Conservation (phyloP, 352 stramenopile genomes). For the Phytophthora sansomeana region DNA sequence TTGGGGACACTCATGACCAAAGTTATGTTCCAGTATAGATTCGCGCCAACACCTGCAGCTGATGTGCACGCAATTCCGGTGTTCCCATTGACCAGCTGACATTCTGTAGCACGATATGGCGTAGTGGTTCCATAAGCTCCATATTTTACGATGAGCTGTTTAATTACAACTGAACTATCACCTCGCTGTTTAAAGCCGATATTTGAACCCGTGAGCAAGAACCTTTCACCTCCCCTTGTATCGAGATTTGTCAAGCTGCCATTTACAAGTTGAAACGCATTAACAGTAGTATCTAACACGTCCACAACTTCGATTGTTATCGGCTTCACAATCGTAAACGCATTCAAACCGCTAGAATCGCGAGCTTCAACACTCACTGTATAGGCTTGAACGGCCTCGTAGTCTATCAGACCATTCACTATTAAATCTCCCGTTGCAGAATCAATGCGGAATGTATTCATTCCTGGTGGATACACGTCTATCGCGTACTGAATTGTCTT, state of each 20-base stretch:
- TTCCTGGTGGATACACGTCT: constrained; percentile 39
- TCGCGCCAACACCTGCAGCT: constrained; percentile 43
- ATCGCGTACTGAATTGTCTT: constrained; percentile 47
- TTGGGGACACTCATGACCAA: constrained; percentile 50
- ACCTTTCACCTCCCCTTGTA: constrained; percentile 45
- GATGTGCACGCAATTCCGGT: constrained; percentile 51
- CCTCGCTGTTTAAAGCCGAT: constrained; percentile 66
- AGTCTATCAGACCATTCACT: constrained; percentile 48
- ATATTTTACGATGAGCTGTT: constrained; percentile 53
- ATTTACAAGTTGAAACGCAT: constrained; percentile 18
- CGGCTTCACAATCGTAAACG: constrained; percentile 19
- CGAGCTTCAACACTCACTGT: constrained; percentile 42
- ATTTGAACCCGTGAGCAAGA: constrained; percentile 56
- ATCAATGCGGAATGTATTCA: constrained; percentile 45
- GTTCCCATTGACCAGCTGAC: constrained; percentile 55
- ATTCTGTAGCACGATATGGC: constrained; percentile 50
- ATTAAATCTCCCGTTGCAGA: constrained; percentile 38
- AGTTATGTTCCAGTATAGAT: constrained; percentile 61
- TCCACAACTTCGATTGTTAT: constrained; percentile 28
- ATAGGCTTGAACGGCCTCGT: constrained; percentile 56
- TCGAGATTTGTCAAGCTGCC: constrained; percentile 21
- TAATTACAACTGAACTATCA: constrained; percentile 44
- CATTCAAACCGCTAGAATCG: constrained; percentile 38
- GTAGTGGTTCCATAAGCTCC: constrained; percentile 45
- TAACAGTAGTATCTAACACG: constrained; percentile 29